Conservation (phyloP, 164 flowering plant species). For the Macadamia tetraphylla region DNA sequence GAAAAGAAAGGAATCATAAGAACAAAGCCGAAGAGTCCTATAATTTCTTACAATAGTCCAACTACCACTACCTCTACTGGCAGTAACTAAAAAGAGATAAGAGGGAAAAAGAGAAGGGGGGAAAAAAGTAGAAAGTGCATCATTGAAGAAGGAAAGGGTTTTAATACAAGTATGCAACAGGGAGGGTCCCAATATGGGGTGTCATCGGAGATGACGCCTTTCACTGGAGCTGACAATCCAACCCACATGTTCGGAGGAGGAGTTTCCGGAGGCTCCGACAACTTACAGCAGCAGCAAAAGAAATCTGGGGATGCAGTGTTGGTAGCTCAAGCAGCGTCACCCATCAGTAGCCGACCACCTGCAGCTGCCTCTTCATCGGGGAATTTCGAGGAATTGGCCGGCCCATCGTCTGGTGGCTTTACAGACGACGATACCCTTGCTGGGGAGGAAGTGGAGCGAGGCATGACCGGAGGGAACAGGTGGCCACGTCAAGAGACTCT, state of each 20-base stretch:
- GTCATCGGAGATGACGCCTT: slow-evolving; percentile 27
- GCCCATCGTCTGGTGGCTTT: no score
- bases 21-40: background rate
- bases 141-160: background rate
- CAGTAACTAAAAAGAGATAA: slow-evolving; percentile 2
- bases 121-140: no score
- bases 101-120: background rate
- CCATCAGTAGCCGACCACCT: no score
- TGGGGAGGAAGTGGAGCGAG: no score
- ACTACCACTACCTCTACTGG: background rate
- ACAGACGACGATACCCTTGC: no score
- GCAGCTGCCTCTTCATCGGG: no score
- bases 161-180: slow-evolving; percentile 27
- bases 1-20: background rate
- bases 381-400: no score
- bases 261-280: no score
- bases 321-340: no score
- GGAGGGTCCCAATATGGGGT: slow-evolving; percentile 41
- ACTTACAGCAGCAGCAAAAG: no score
- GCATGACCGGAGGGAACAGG: slow-evolving; percentile 32
- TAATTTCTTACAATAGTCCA: background rate
- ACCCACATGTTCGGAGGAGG: slow-evolving; percentile 16
- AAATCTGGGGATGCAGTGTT: no score
- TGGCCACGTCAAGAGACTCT: slow-evolving; percentile 93
- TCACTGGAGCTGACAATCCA: slow-evolving; percentile 11